Evolutionary conservation across 176 grass and related monocot genomes (phyloP).

Genomic region (Dactylis glomerata): DNA sequence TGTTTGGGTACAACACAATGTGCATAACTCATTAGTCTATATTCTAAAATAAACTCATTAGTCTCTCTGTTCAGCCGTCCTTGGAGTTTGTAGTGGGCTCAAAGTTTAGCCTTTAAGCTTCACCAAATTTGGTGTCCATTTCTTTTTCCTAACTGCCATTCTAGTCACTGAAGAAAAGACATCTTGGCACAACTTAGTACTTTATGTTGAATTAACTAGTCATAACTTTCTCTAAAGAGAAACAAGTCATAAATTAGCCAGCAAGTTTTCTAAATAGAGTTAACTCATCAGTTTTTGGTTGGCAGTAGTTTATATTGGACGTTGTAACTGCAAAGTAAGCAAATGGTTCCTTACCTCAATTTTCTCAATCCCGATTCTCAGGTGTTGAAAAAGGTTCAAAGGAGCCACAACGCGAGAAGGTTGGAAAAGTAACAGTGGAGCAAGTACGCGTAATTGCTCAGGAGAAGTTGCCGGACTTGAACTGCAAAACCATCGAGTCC

Average conservation of each 20-base stretch:
- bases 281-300: neutral
- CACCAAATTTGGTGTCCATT: neutral
- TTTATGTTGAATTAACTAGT: neutral
- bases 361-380: constrained; percentile 38
- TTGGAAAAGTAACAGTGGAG: constrained; percentile 74
- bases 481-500: constrained; percentile 84
- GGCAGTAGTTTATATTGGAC: neutral
- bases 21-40: neutral
- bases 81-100: neutral
- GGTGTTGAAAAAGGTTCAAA: constrained; percentile 81
- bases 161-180: neutral
- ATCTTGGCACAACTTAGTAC: neutral
- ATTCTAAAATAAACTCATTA: too few relatives aligned
- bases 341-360: constrained; percentile 8
- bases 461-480: constrained; percentile 88
- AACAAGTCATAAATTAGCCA: neutral
- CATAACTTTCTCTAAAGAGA: neutral
- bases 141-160: neutral
- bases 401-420: constrained; percentile 62
- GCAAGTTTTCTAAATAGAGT: neutral
- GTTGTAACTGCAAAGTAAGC: neutral
- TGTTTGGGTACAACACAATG: neutral
- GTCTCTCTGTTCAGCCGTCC: neutral
- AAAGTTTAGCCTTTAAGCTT: neutral
- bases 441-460: constrained; percentile 76